These are phyloP conservation scores for Clavispora fructus DNA, from an alignment of 805 yeast species.

Conservation along the genomic window DNA sequence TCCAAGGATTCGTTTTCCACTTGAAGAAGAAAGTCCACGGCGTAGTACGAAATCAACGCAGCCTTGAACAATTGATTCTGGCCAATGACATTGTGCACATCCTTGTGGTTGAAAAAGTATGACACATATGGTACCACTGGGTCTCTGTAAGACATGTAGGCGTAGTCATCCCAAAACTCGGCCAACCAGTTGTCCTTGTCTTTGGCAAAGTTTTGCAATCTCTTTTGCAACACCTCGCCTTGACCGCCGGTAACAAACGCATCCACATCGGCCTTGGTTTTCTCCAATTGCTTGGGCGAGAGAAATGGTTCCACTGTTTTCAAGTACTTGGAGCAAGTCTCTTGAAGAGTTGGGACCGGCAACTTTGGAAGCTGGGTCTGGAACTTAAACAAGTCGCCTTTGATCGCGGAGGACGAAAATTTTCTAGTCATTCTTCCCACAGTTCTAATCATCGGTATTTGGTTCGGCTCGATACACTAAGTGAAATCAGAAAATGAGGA, in stretches of 20 bases:
- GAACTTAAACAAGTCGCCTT: conserved; percentile 66
- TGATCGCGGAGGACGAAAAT: conserved; percentile 24
- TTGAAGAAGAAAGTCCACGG: conserved; percentile 59
- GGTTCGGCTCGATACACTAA: not conserved
- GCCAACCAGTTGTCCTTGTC: conserved; percentile 82
- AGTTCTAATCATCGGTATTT: conserved; percentile 10
- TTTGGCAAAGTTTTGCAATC: conserved; percentile 54
- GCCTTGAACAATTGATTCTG: conserved; percentile 68
- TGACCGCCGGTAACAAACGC: conserved; percentile 64
- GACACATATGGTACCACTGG: conserved; percentile 94
- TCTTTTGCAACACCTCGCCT: conserved; percentile 63
- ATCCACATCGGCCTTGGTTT: conserved; percentile 52
- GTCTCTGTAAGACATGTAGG: conserved; percentile 85
- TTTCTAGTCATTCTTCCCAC: conserved; percentile 14
- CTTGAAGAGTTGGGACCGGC: conserved; percentile 79
- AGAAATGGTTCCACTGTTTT: conserved; percentile 67
- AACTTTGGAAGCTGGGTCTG: conserved; percentile 74
- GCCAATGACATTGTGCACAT: conserved; percentile 52
- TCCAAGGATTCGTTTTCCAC: conserved; percentile 70
- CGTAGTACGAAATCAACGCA: conserved; percentile 63
- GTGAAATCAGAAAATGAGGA: not conserved
- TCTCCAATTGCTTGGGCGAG: conserved; percentile 44
- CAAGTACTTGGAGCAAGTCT: conserved; percentile 66
- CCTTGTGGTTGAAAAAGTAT: conserved; percentile 82
- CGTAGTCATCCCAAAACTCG: conserved; percentile 90